Base-by-base conservation (phyloP, 148 eudicot genomes). In the Persicaria tinctoria region DNA sequence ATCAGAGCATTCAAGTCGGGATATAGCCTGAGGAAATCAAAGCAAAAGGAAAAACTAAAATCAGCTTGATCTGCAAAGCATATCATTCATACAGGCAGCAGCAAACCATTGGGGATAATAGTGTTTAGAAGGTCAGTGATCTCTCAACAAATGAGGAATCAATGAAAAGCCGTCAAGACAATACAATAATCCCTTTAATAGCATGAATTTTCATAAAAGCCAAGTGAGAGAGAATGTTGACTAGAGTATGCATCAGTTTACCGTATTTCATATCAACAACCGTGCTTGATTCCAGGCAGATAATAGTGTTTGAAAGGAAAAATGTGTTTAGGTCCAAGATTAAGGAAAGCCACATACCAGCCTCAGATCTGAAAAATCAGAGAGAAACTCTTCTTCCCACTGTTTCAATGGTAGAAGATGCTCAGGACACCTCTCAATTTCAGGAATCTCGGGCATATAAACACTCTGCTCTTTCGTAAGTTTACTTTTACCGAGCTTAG, bases 401-500 rank as follows among this genome's bases (percentile, higher is more conserved):
- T 85, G 75, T 83, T 83, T 87, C 17, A 72, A 76, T 13, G 96
- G 97, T 83, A 84, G 72, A 14, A 95, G 81, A 70, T 90, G 87
- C 75, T 86, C 87, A 4, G 93, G 96, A 80, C 96, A 95, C 77
- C 86, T 83, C 46, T 79, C 85, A 75, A 95, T 86, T 78, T 86
- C 92, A 75, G 98, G 97, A 78, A 95, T 92, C 47, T 77, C 79
- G 18, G 98, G 97, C 93, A 95, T 95, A 82, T 95, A 95, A 41
- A 76, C 82, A 74, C 88, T 90, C 83, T 95, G 98, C 75, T 90
- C 92, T 77, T 80, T 85, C 46, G 70, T 80, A 41, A 83, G 8
- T 82, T 79, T 87, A 56, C 77, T 86, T 69, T 76, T 78, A 72
- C 85, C 82, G 56, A 86, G 85, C 84, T 90, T 92, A 56, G 83